Base-by-base conservation (phyloP, 257 asterid genomes). In the Gynochthodes officinalis region DNA sequence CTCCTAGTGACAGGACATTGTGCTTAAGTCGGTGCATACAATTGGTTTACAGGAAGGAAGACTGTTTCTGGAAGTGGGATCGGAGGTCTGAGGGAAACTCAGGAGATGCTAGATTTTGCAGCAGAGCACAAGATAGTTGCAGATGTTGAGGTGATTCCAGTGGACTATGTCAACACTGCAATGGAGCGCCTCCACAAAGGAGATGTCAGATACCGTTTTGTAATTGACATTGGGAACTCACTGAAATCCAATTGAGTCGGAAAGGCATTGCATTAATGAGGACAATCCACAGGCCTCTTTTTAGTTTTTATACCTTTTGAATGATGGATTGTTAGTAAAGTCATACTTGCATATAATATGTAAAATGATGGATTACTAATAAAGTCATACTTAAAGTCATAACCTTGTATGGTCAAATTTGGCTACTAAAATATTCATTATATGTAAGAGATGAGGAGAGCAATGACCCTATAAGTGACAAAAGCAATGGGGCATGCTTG, bases 201-300 rank as follows among this genome's bases (percentile, higher is more conserved):
- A 2, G 75, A 69, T 16, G 72, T 69, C 23, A 33, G 63, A 14
- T 76, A 76, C 21, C 76, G 86, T 1, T 85, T 85, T 57, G 87
- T 82, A 11, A 75, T 85, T 3, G 85, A 84, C 53, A 19, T 84
- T 39, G 86, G 61, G 0, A 80, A 77, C 3, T 35, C 84, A 0
- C 50, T 77, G 55, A 72, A 79, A 49, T 21, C 10, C 0, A 10
- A 11, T 33, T 42, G 57, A 50, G 53, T 13, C 53, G 15, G n/a
- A 15, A 2, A 48, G 53, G 21, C 53, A 48, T 13, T 48, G 5
- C 21, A 12, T 43, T 48, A 3, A 15, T 21, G 15, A 21, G 53
- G 21, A 16, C 21, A 7, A 43, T 7, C 15, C 14, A 43, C 10
- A 5, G 4, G 14, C 10, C 15, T 7, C 9, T 43, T 1, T 37